phyloP scores from a whole-genome alignment of 352 stramenopile genomes.

The Globisporangium splendens region DNA sequence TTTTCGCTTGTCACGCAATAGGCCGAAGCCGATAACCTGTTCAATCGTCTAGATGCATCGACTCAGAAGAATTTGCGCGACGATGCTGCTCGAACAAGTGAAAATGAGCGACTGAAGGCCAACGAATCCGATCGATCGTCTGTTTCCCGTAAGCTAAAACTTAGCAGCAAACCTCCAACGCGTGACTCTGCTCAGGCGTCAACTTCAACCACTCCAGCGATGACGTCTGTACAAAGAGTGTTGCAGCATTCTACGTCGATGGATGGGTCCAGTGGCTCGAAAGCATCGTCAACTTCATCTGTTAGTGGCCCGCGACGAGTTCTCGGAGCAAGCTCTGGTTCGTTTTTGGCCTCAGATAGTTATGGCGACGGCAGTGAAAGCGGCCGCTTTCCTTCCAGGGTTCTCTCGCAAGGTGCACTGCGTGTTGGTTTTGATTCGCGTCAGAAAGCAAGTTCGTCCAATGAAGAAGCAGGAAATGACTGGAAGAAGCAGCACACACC shows the following conservation, averaged over 20 bases:
- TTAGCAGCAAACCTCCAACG: conserved; percentile 2
- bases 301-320: conserved; percentile 23
- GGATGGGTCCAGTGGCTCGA: conserved; percentile 2
- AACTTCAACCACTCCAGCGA: too few relatives aligned
- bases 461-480: conserved; percentile 25
- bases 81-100: conserved; percentile 28
- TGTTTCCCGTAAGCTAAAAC: conserved; percentile 10
- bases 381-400: conserved; percentile 16
- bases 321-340: conserved; percentile 9
- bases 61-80: conserved; percentile 60
- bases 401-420: conserved; percentile 38
- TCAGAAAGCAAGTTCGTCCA: conserved; percentile 17
- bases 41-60: conserved; percentile 57
- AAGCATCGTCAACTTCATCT: neutral
- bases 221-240: conserved; percentile 18
- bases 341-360: conserved; percentile 5
- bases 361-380: conserved; percentile 3
- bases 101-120: neutral
- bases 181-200: neutral
- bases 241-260: conserved; percentile 11
- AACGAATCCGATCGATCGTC: neutral
- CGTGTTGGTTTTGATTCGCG: conserved; percentile 33
- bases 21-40: conserved; percentile 48
- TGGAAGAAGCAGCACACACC: conserved; percentile 16
- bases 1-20: conserved; percentile 7